Evolutionary conservation across 345 rosid species (phyloP), one percentile per base, ranked within the genome.

Genomic region (Pugionium dolabratum): DNA sequence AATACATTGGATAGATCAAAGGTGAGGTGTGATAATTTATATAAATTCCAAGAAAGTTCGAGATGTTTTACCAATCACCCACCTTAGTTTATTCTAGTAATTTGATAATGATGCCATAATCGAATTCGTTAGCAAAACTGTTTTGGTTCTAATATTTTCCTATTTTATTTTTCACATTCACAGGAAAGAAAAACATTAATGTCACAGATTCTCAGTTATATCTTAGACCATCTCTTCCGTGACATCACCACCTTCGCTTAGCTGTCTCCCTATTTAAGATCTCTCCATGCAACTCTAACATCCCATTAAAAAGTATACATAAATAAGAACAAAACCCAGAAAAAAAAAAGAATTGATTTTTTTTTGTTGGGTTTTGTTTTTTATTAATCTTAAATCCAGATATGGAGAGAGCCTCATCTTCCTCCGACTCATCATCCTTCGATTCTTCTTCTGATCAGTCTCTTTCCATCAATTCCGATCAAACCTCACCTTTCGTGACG

Each of bases 201-300:
- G 76, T 73, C 42, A 52, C 64, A 60, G 77, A 67, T 67, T 74
- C 73, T 62, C 69, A 42, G 41, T 66, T 54, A 67, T 54, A 67
- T 74, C 74, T 55, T 69, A 43, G 72, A 47, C 73, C 78, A 67
- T 67, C 73, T 40, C 41, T 55, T 61, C 31, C 10, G 35, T 62
- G 73, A 74, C 73, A 9, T 74, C 73, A 74, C 10, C 48, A 28
- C 42, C 43, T 55, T 67, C 42, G 41, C 73, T 62, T 67, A 67
- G 73, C 78, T 74, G 78, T 74, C 78, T 74, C 60, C 11, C 73
- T 67, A 32, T 62, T 74, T 74, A 61, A 74, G 51, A 9, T 42
- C 78, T 34, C 65, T 68, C 41, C 78, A 74, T 74, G 78, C 73
- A 74, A 60, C 73, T 62, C 64, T 61, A 47, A 40, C 4, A 40